phyloP scores from a whole-genome alignment of 2,329 filamentous ascomycete species.

The Pseudogymnoascus sp. region DNA sequence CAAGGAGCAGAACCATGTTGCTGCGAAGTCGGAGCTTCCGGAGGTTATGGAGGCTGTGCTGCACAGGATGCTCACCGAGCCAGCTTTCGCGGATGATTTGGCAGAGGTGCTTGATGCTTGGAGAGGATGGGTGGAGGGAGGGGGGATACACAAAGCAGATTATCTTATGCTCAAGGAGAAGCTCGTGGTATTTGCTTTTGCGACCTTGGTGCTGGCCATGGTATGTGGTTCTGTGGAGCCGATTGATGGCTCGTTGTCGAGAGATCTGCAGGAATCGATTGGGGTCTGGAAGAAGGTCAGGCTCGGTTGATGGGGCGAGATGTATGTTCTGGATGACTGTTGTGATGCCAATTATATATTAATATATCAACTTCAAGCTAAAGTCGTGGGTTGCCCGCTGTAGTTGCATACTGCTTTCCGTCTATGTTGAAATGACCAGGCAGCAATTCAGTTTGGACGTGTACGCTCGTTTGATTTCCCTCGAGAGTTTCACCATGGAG shows the following conservation, averaged over 20 bases:
- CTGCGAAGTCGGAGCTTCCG: slow-evolving; percentile 27
- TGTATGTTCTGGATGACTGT: background rate
- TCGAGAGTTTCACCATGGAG: background rate
- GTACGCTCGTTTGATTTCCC: background rate
- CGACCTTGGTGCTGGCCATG: slow-evolving; percentile 39
- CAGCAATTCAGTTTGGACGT: background rate
- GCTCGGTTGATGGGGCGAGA: slow-evolving; percentile 32
- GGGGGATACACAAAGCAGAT: slow-evolving; percentile 43
- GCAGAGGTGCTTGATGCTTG: slow-evolving; percentile 41
- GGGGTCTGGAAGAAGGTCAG: slow-evolving; percentile 45
- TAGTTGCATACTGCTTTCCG: background rate
- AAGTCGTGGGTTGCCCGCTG: background rate
- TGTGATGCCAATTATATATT: background rate
- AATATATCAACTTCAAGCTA: background rate
- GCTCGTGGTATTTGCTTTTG: slow-evolving; percentile 38
- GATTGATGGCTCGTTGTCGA: slow-evolving; percentile 39
- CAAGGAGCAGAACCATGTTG: slow-evolving; percentile 24
- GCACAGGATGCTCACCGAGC: slow-evolving; percentile 45
- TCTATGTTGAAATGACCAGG: background rate
- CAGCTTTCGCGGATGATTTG: slow-evolving; percentile 33
- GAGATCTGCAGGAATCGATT: slow-evolving; percentile 48
- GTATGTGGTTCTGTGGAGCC: slow-evolving; percentile 39
- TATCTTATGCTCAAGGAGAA: slow-evolving; percentile 32
- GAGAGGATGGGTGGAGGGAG: slow-evolving; percentile 47
- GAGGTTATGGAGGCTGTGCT: slow-evolving; percentile 39